These are phyloP conservation scores for Penicillium sp. DNA, from an alignment of 2,329 filamentous ascomycete species.

Conservation along the genomic window DNA sequence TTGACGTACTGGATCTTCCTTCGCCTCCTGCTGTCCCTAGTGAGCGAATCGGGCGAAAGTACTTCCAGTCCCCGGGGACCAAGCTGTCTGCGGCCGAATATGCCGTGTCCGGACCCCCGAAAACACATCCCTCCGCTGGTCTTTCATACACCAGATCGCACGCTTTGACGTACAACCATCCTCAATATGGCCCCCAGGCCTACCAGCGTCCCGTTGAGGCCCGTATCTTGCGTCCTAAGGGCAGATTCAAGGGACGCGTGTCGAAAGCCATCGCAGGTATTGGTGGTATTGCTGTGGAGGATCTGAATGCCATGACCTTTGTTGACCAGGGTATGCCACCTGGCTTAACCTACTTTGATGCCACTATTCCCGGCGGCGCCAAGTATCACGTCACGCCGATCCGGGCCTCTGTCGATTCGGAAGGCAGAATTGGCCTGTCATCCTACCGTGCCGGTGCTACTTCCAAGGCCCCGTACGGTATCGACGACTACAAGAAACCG, in stretches of 20 bases:
- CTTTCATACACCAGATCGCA: slow-evolving; percentile 59
- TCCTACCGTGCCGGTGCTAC: slow-evolving; percentile 34
- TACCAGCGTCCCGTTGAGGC: slow-evolving; percentile 53
- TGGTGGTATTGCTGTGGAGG: slow-evolving; percentile 43
- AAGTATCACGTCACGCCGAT: slow-evolving; percentile 53
- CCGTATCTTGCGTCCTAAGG: slow-evolving; percentile 54
- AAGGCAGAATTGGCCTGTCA: slow-evolving; percentile 44
- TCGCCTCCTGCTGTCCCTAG: slow-evolving; percentile 41
- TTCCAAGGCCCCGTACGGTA: slow-evolving; percentile 36
- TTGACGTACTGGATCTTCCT: slow-evolving; percentile 57
- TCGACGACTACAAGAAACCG: slow-evolving; percentile 36
- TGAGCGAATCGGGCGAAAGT: slow-evolving; percentile 33
- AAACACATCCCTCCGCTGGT: slow-evolving; percentile 64
- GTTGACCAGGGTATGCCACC: slow-evolving; percentile 37
- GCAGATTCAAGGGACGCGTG: slow-evolving; percentile 31
- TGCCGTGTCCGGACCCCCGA: slow-evolving; percentile 51
- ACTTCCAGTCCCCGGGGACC: slow-evolving; percentile 37
- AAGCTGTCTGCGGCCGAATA: slow-evolving; percentile 44
- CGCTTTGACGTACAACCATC: slow-evolving; percentile 58
- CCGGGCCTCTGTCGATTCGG: slow-evolving; percentile 46
- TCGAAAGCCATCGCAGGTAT: slow-evolving; percentile 40
- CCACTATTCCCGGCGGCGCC: slow-evolving; percentile 49
- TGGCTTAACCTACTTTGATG: slow-evolving; percentile 45
- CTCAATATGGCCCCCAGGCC: slow-evolving; percentile 58
- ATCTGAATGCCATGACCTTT: slow-evolving; percentile 36